Percentiles rank a stretch among this genome's conserved stretches.
Evolutionary conservation across 2,329 filamentous ascomycete genomes (phyloP).

Genomic region (Diaporthe ilicicola): DNA sequence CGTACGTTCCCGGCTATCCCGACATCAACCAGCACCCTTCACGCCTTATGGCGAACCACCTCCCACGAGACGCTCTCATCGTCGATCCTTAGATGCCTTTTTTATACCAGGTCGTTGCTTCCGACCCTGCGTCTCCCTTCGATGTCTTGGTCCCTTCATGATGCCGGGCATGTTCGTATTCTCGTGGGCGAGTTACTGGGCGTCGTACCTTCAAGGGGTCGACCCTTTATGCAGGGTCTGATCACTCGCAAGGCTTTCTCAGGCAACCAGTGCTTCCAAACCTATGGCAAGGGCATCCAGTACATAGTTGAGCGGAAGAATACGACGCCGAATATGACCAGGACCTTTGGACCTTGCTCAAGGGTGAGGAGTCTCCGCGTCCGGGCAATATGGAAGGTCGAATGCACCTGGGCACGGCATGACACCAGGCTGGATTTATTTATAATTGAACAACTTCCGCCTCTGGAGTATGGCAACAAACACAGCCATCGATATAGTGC

Average conservation of each 20-base stretch:
- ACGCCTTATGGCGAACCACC: background rate
- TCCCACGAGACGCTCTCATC: background rate
- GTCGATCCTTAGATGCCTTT: background rate
- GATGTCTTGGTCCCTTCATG: background rate
- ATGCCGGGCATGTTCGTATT: background rate
- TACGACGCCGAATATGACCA: background rate
- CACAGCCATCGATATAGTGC: no score
- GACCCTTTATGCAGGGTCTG: slow-evolving; percentile 14
- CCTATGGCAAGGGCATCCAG: background rate
- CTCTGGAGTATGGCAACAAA: background rate
- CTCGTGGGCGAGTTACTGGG: background rate
- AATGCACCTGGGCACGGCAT: background rate
- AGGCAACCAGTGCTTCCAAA: background rate
- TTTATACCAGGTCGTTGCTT: background rate
- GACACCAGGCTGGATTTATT: background rate
- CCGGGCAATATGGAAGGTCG: background rate
- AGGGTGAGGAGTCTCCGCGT: background rate
- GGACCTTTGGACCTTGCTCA: background rate
- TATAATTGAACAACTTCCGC: background rate
- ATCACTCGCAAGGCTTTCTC: background rate
- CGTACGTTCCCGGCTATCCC: background rate
- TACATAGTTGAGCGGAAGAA: background rate
- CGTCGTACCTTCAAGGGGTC: background rate
- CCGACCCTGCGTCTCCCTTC: background rate
- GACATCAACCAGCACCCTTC: background rate